Percentiles rank a stretch among this genome's conserved stretches.
These are phyloP conservation scores for Amoebophrya sp. DNA, from an alignment of 169 alveolate genomes.

Conservation along the genomic window DNA sequence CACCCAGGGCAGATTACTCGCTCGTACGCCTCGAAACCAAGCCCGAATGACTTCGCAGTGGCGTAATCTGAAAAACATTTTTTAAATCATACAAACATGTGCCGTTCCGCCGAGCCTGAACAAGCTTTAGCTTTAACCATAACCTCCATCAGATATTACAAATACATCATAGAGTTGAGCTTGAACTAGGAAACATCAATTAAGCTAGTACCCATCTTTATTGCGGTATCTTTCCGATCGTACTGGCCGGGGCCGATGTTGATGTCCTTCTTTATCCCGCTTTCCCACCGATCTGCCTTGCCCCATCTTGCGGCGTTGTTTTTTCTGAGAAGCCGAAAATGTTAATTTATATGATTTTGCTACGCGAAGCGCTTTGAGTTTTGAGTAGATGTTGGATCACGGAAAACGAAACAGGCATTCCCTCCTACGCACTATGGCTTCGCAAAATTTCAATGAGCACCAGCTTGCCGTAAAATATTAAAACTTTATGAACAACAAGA, in stretches of 20 bases:
- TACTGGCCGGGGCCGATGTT: not conserved
- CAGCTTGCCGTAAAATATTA: not conserved
- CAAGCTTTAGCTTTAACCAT: too few relatives aligned
- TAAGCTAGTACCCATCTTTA: not conserved
- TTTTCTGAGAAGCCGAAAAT: not conserved
- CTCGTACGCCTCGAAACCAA: not conserved
- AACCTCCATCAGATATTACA: too few relatives aligned
- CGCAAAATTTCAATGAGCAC: not conserved
- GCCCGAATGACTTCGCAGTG: not conserved
- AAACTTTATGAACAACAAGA: not conserved
- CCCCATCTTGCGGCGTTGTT: not conserved
- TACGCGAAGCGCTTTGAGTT: too few relatives aligned
- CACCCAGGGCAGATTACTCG: not conserved
- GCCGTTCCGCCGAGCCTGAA: too few relatives aligned
- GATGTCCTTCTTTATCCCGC: not conserved
- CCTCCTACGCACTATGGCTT: too few relatives aligned
- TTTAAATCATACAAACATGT: too few relatives aligned
- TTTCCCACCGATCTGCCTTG: not conserved
- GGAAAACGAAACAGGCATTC: too few relatives aligned
- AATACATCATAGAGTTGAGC: too few relatives aligned
- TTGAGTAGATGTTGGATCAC: too few relatives aligned
- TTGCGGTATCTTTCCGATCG: not conserved
- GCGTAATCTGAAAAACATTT: not conserved
- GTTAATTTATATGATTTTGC: too few relatives aligned
- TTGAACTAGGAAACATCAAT: not conserved